Evolutionary conservation across 331 rosid genomes (phyloP).

Genomic region (Rhamnella rubrinervis): DNA sequence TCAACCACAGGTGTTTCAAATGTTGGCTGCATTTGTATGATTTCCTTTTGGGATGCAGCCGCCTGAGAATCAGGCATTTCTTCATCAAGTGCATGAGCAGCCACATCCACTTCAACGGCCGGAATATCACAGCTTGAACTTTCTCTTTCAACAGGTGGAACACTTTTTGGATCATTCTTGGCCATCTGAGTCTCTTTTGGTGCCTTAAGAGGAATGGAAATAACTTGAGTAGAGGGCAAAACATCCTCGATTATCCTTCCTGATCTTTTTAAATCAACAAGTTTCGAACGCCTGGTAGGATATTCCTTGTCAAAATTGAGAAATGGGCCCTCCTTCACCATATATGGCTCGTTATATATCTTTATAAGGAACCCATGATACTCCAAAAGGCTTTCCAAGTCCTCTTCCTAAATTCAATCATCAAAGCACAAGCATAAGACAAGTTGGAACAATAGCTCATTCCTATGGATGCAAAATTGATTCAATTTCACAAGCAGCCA

Average conservation of each 20-base stretch:
- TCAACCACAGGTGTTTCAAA: constrained; percentile 27
- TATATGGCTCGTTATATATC: constrained; percentile 71
- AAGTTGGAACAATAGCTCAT: constrained; percentile 13
- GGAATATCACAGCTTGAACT: constrained; percentile 33
- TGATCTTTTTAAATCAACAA: constrained; percentile 76
- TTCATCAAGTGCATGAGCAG: constrained; percentile 47
- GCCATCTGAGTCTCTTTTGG: constrained; percentile 26
- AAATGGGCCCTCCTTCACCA: constrained; percentile 91
- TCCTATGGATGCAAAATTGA: constrained; percentile 15
- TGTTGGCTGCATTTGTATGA: constrained; percentile 35
- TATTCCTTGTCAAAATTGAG: constrained; percentile 64
- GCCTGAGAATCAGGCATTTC: constrained; percentile 43
- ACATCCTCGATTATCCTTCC: constrained; percentile 56
- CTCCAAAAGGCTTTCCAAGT: constrained; percentile 65
- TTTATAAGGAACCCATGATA: constrained; percentile 76
- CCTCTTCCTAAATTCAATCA: constrained; percentile 72
- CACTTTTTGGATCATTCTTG: constrained; percentile 35
- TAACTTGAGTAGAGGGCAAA: constrained; percentile 36
- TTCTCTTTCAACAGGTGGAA: constrained; percentile 37
- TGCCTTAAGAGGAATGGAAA: constrained; percentile 36
- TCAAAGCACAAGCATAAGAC: constrained; percentile 28
- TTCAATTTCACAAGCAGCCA: constrained; percentile 22
- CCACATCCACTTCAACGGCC: constrained; percentile 32
- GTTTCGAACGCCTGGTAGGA: constrained; percentile 85
- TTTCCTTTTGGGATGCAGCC: constrained; percentile 41